phyloP scores from a whole-genome alignment of 2,329 filamentous ascomycete genomes.

The Ascochyta koolunga region DNA sequence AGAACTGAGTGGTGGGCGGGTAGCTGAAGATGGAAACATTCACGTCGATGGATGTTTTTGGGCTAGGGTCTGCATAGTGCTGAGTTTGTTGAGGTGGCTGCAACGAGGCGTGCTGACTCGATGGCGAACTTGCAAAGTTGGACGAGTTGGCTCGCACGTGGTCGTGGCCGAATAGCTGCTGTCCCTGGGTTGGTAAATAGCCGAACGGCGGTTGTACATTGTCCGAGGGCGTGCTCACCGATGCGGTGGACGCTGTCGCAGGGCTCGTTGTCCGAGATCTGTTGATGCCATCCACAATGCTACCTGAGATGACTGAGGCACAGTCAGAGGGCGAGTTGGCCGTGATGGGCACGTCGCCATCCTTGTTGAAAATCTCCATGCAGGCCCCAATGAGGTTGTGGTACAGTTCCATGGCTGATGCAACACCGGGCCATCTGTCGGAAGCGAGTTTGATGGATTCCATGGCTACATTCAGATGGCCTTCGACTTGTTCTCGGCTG shows the following conservation, averaged over 20 bases:
- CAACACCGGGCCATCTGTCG: constrained; percentile 89
- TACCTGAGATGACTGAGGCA: constrained; percentile 49
- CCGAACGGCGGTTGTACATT: constrained; percentile 42
- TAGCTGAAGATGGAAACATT: constrained; percentile 39
- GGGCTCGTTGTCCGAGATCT: constrained; percentile 56
- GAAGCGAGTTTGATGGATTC: constrained; percentile 80
- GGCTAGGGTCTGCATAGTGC: constrained; percentile 37
- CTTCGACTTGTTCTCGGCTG: constrained; percentile 74
- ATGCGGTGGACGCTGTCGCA: constrained; percentile 47
- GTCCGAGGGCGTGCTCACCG: constrained; percentile 47
- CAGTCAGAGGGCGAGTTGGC: constrained; percentile 56
- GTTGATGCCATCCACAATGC: constrained; percentile 50
- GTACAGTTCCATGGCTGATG: constrained; percentile 83
- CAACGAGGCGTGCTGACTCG: constrained; percentile 25
- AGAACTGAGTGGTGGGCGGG: constrained; percentile 38
- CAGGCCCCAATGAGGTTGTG: constrained; percentile 84
- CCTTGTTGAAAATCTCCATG: constrained; percentile 81
- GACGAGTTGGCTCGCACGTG: constrained; percentile 24
- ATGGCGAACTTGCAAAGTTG: constrained; percentile 29
- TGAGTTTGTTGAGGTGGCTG: constrained; percentile 39
- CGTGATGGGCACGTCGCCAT: constrained; percentile 57
- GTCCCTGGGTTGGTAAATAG: constrained; percentile 44
- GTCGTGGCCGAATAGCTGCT: constrained; percentile 38
- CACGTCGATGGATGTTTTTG: constrained; percentile 38
- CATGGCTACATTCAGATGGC: constrained; percentile 74